phyloP scores from a whole-genome alignment of 2,329 filamentous ascomycete genomes.

The Rhexocercosporidium sp. region DNA sequence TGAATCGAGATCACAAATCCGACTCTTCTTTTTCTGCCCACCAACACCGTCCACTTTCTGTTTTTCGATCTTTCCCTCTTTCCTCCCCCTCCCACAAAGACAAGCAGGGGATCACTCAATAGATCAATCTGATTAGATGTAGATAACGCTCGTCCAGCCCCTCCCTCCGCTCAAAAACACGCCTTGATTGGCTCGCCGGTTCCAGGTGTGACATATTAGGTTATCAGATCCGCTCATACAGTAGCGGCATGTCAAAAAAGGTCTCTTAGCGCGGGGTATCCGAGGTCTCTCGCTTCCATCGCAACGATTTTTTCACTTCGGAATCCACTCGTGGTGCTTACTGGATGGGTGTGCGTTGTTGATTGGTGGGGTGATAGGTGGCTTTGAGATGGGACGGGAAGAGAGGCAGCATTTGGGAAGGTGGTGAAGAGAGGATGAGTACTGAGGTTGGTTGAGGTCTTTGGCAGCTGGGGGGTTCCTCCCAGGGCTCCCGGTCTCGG shows the following conservation, averaged over 20 bases:
- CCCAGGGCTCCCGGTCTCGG: conserved; percentile 7
- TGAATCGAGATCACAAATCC: too few relatives aligned
- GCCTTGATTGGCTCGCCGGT: too few relatives aligned
- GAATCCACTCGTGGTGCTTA: not conserved
- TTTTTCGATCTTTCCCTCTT: too few relatives aligned
- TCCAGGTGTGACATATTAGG: not conserved
- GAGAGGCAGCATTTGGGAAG: too few relatives aligned
- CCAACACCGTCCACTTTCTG: too few relatives aligned
- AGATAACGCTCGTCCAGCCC: not conserved
- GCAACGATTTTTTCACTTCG: not conserved
- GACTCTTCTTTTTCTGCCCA: too few relatives aligned
- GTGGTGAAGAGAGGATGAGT: not conserved
- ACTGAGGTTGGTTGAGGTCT: too few relatives aligned
- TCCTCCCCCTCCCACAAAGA: too few relatives aligned
- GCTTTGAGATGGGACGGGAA: not conserved
- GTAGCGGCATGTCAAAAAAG: too few relatives aligned
- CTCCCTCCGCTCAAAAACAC: too few relatives aligned
- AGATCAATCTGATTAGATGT: conserved; percentile 6
- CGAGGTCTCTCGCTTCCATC: not conserved
- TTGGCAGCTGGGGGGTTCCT: not conserved
- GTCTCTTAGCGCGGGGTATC: not conserved
- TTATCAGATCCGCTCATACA: not conserved
- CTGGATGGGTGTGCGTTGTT: not conserved
- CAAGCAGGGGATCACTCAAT: not conserved
- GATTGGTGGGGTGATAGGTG: not conserved